Conservation (phyloP, 148 eudicot genomes). For the Pharnaceum exiguum region DNA sequence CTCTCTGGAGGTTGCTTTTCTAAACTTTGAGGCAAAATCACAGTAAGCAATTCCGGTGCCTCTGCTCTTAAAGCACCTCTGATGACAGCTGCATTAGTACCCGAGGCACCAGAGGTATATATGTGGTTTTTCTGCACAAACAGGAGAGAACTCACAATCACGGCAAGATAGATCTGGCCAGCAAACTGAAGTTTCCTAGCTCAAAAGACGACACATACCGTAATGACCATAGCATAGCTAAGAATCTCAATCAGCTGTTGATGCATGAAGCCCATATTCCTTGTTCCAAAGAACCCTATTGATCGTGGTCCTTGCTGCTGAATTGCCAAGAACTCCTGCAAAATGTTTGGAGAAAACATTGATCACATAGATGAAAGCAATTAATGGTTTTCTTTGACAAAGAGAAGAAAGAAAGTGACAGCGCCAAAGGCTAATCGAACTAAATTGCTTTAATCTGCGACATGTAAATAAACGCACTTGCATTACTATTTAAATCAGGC, state of each 20-base stretch:
- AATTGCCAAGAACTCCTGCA: conserved; percentile 87
- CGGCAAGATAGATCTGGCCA: neutral
- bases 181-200: neutral
- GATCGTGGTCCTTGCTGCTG: conserved; percentile 97
- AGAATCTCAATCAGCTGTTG: conserved; percentile 99
- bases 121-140: conserved; percentile 85
- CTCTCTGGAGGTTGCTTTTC: conserved; percentile 93
- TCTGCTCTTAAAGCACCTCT: conserved; percentile 99
- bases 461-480: too few species aligned
- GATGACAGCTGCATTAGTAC: conserved; percentile 97
- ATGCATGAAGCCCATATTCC: conserved; percentile 99
- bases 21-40: conserved; percentile 94
- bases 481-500: too few species aligned
- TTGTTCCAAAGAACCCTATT: conserved; percentile 95
- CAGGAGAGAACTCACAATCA: neutral
- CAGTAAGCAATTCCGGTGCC: conserved; percentile 85
- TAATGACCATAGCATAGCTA: conserved; percentile 96
- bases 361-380: neutral
- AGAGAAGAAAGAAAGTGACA: too few species aligned
- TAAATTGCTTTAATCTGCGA: too few species aligned
- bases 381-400: too few species aligned
- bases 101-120: conserved; percentile 93
- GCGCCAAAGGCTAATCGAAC: too few species aligned
- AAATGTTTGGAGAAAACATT: conserved; percentile 11
- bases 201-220: conserved; percentile 39